phyloP scores from a whole-genome alignment of 352 stramenopile species.

The Phytopythium ostracodes region DNA sequence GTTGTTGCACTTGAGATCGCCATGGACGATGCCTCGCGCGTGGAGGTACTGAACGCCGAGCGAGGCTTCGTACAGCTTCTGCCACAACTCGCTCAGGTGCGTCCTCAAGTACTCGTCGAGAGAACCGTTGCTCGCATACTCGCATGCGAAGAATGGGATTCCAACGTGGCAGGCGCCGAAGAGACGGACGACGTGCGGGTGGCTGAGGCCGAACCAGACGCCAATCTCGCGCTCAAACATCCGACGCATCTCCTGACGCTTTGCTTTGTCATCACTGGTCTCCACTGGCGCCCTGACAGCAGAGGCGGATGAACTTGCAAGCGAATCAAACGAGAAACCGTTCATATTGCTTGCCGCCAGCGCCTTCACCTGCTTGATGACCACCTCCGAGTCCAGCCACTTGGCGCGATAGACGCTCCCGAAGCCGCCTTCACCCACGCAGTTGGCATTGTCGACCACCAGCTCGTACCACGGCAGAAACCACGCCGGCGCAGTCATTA shows the following conservation, averaged over 20 bases:
- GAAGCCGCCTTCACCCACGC: not conserved
- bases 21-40: constrained; percentile 4
- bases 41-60: not conserved
- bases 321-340: too few species aligned
- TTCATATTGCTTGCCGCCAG: not conserved
- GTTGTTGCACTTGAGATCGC: constrained; percentile 1
- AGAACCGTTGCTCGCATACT: constrained; percentile 9
- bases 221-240: constrained; percentile 15
- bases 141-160: constrained; percentile 16
- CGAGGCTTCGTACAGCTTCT: not conserved
- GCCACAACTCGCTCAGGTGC: not conserved
- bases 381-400: constrained; percentile 11
- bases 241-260: not conserved
- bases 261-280: not conserved
- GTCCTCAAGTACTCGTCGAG: constrained; percentile 9
- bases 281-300: too few species aligned
- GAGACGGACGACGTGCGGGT: constrained; percentile 15
- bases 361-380: constrained; percentile 2
- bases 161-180: constrained; percentile 15
- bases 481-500: not conserved
- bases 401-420: not conserved
- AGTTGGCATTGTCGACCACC: not conserved
- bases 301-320: too few species aligned
- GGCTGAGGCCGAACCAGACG: constrained; percentile 15
- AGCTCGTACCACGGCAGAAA: constrained; percentile 3